phyloP scores from a whole-genome alignment of 225 moss, liverwort and hornwort species.

The Asterella californica region DNA sequence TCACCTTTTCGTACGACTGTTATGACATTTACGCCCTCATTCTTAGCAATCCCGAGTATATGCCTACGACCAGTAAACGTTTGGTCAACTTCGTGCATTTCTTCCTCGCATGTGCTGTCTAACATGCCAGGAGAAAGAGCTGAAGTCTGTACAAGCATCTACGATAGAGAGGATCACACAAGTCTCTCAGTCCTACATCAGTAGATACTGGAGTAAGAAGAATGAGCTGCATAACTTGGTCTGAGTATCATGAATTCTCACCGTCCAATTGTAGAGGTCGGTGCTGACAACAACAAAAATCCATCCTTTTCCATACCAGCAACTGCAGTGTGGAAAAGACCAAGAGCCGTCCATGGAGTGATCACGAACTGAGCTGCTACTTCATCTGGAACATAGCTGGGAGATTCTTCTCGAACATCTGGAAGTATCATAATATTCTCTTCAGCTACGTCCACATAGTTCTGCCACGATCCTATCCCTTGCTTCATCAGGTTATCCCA shows the following conservation, averaged over 20 bases:
- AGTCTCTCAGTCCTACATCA: no score
- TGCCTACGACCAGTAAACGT: conserved; percentile 1
- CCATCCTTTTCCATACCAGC: conserved; percentile 50
- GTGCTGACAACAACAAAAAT: conserved; percentile 62
- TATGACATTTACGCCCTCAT: conserved; percentile 71
- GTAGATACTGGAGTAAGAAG: neutral
- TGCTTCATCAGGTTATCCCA: conserved; percentile 14
- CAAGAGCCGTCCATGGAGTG: conserved; percentile 86
- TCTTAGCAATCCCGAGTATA: conserved; percentile 73
- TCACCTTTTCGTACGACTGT: conserved; percentile 65
- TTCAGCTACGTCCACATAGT: conserved; percentile 63
- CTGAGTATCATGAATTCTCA: conserved; percentile 10
- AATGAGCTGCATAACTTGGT: neutral
- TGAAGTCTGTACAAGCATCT: no score
- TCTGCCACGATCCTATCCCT: conserved; percentile 82
- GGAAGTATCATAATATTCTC: conserved; percentile 67
- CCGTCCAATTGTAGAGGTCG: conserved; percentile 72
- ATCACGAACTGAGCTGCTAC: conserved; percentile 72
- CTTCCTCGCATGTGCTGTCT: no score
- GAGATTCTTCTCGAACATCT: conserved; percentile 3
- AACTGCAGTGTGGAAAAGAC: conserved; percentile 50
- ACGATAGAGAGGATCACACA: no score
- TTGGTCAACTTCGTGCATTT: no score
- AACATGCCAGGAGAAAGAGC: no score
- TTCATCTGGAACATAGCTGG: conserved; percentile 52